These are phyloP conservation scores for Stephania yunnanensis DNA, from an alignment of 164 flowering plant species.

Conservation along the genomic window DNA sequence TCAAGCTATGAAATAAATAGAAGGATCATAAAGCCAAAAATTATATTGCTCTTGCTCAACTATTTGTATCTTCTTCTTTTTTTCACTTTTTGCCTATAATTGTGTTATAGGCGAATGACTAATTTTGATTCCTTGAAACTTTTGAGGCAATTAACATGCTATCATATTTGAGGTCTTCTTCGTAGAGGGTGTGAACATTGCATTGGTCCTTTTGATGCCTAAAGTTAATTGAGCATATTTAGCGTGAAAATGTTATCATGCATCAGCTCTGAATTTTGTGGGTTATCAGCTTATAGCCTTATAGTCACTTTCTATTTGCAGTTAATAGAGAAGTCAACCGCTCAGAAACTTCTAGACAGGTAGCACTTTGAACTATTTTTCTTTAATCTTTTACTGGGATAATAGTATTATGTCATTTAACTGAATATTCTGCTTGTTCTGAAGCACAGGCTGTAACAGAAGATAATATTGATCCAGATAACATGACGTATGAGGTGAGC, in stretches of 20 bases:
- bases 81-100: too few species aligned
- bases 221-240: not conserved
- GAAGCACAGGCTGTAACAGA: conserved; percentile 24
- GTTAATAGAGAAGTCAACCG: conserved; percentile 21
- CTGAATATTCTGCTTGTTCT: conserved; percentile 9
- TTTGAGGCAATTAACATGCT: too few species aligned
- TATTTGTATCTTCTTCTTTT: too few species aligned
- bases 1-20: too few species aligned
- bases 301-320: conserved; percentile 1
- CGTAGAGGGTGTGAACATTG: not conserved
- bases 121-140: too few species aligned
- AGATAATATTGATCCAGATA: conserved; percentile 36
- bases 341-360: conserved; percentile 16
- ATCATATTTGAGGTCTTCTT: not conserved
- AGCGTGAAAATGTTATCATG: not conserved
- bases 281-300: not conserved
- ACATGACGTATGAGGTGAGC: conserved; percentile 35
- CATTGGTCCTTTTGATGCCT: not conserved
- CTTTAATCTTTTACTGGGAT: not conserved
- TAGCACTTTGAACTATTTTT: conserved; percentile 6
- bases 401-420: not conserved
- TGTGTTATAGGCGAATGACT: too few species aligned
- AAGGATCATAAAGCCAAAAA: too few species aligned
- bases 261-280: not conserved
- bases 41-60: too few species aligned